Conservation (phyloP, 2,329 filamentous ascomycete genomes). For the Biscogniauxia sp. region DNA sequence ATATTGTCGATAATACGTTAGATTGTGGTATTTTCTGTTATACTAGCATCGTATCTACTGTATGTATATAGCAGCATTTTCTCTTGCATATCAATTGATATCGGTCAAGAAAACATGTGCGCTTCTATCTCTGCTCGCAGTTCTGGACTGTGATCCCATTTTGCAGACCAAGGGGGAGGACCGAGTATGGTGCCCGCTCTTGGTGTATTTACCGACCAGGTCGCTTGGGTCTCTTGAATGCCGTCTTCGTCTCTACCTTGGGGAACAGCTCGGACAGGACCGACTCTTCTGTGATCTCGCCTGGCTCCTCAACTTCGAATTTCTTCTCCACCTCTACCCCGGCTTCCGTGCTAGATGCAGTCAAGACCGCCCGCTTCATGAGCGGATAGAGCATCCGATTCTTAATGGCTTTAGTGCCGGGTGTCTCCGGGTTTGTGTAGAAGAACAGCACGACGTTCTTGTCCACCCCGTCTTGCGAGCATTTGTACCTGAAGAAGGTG, state of each 20-base stretch:
- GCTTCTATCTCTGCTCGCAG: neutral
- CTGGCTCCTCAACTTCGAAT: constrained; percentile 65
- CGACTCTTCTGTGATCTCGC: constrained; percentile 66
- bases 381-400: constrained; percentile 82
- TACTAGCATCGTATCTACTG: constrained; percentile 3
- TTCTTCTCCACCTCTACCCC: constrained; percentile 68
- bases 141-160: too few relatives aligned
- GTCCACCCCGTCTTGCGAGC: constrained; percentile 52
- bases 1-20: neutral
- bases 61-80: neutral
- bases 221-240: constrained; percentile 75
- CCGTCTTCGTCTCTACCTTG: constrained; percentile 62
- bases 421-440: constrained; percentile 72
- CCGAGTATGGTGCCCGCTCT: too few relatives aligned
- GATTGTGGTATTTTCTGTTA: neutral
- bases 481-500: constrained; percentile 69
- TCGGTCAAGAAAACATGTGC: neutral
- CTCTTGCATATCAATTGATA: neutral
- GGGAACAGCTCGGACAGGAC: constrained; percentile 68
- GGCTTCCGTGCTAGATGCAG: constrained; percentile 63
- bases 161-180: too few relatives aligned
- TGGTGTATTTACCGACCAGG: constrained; percentile 56
- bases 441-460: constrained; percentile 70
- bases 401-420: constrained; percentile 66
- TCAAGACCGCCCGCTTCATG: constrained; percentile 65